Conservation (phyloP, 495 filamentous ascomycete genomes). For the Cryomyces minteri region DNA sequence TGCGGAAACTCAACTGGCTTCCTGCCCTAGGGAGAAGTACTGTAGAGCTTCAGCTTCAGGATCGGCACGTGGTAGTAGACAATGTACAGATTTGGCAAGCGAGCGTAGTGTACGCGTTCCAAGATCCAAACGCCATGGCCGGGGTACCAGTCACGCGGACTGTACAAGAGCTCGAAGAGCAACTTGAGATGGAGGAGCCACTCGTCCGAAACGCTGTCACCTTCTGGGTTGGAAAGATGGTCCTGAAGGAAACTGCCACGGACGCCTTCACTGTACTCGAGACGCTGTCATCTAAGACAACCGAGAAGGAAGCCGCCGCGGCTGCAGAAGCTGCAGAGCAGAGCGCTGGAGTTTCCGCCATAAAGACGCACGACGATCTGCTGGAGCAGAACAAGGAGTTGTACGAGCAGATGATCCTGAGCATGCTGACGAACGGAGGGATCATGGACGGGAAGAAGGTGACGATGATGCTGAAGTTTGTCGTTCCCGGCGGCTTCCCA, state of each 20-base stretch:
- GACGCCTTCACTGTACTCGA: conserved; percentile 48
- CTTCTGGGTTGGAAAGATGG: conserved; percentile 71
- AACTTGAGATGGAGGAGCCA: conserved; percentile 56
- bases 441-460: conserved; percentile 67
- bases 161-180: conserved; percentile 39
- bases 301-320: conserved; percentile 31
- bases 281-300: conserved; percentile 27
- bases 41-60: conserved; percentile 66
- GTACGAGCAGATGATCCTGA: conserved; percentile 79
- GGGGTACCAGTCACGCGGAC: conserved; percentile 28
- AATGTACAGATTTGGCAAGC: conserved; percentile 80
- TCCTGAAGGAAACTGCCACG: conserved; percentile 40
- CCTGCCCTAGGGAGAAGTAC: conserved; percentile 63
- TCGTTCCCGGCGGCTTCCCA: conserved; percentile 70
- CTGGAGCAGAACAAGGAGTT: conserved; percentile 58
- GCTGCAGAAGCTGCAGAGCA: conserved; percentile 29
- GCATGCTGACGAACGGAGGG: conserved; percentile 86
- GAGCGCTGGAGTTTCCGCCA: conserved; percentile 19
- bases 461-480: conserved; percentile 82
- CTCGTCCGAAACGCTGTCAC: conserved; percentile 59
- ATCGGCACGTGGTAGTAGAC: conserved; percentile 47
- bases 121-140: conserved; percentile 20
- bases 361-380: conserved; percentile 16
- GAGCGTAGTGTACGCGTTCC: conserved; percentile 75
- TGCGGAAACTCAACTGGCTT: conserved; percentile 76